Evolutionary conservation across 257 asterid species (phyloP).

Genomic region (Forsythia viridissima): DNA sequence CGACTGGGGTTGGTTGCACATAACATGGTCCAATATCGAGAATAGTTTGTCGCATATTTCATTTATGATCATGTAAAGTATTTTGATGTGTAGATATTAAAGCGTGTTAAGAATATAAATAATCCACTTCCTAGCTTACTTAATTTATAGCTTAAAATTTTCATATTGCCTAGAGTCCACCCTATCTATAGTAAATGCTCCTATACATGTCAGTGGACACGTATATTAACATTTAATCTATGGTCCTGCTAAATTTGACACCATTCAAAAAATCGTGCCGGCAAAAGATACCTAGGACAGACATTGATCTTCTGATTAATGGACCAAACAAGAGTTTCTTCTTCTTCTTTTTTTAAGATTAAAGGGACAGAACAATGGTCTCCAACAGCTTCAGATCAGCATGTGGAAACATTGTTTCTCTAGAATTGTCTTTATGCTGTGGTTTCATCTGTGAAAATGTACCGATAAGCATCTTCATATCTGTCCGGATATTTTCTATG

Average conservation of each 20-base stretch:
- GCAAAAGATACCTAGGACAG: not conserved
- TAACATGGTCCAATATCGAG: slow-evolving; percentile 20
- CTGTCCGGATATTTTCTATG: too few species aligned
- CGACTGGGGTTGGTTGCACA: slow-evolving; percentile 35
- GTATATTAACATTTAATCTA: not conserved
- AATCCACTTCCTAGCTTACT: not conserved
- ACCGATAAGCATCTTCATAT: too few species aligned
- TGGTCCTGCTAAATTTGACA: not conserved
- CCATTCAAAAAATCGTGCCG: not conserved
- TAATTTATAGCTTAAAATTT: too few species aligned
- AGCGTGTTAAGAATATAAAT: not conserved
- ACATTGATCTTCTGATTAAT: not conserved
- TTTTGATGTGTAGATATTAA: not conserved
- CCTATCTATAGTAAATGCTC: too few species aligned
- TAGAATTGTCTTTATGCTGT: too few species aligned
- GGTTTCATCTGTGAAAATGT: too few species aligned
- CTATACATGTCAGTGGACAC: too few species aligned
- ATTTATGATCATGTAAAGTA: not conserved
- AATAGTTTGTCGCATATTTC: not conserved
- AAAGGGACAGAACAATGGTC: too few species aligned
- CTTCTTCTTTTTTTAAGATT: too few species aligned
- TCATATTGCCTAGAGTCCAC: not conserved
- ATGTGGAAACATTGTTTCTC: too few species aligned
- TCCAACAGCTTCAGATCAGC: too few species aligned
- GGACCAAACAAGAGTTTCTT: too few species aligned